These are phyloP conservation scores for Metarhizium rileyi DNA, from an alignment of 2,329 filamentous ascomycete genomes.

Conservation along the genomic window DNA sequence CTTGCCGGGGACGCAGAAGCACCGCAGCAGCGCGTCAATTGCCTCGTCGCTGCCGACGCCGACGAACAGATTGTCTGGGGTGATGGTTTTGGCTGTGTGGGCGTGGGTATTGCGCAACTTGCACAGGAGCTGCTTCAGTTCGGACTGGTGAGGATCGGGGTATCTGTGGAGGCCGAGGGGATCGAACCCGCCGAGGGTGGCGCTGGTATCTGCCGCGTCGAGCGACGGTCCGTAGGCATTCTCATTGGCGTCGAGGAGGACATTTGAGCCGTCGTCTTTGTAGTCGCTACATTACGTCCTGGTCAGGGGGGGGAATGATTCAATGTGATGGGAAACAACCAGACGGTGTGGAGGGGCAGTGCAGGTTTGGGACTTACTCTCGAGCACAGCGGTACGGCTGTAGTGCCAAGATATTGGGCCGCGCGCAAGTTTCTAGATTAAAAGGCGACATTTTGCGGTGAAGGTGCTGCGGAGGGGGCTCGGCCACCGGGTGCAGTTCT, in stretches of 20 bases:
- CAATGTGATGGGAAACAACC: not conserved
- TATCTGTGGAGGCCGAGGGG: slow-evolving; percentile 83
- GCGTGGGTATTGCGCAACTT: slow-evolving; percentile 74
- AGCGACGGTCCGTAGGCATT: slow-evolving; percentile 89
- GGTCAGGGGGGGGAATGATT: not conserved
- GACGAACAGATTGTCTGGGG: slow-evolving; percentile 80
- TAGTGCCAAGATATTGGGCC: slow-evolving; percentile 66
- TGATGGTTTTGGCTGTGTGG: slow-evolving; percentile 65
- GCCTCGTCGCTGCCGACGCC: slow-evolving; percentile 95
- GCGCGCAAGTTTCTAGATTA: slow-evolving; percentile 63
- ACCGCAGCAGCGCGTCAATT: slow-evolving; percentile 86
- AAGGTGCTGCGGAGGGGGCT: too few relatives aligned
- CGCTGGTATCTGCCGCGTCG: slow-evolving; percentile 32
- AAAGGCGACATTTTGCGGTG: slow-evolving; percentile 48
- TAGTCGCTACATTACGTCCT: slow-evolving; percentile 64
- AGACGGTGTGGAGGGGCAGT: not conserved
- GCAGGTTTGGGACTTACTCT: slow-evolving; percentile 54
- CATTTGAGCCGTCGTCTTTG: slow-evolving; percentile 93
- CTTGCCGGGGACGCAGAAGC: slow-evolving; percentile 78
- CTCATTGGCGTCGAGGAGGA: slow-evolving; percentile 95
- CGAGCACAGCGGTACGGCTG: slow-evolving; percentile 73
- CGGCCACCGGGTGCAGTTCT: too few relatives aligned
- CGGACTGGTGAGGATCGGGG: slow-evolving; percentile 86
- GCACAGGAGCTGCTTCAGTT: slow-evolving; percentile 82
- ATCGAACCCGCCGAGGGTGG: slow-evolving; percentile 44